These are phyloP conservation scores for Pseudogymnoascus sp. DNA, from an alignment of 2,329 filamentous ascomycete genomes.

Conservation along the genomic window DNA sequence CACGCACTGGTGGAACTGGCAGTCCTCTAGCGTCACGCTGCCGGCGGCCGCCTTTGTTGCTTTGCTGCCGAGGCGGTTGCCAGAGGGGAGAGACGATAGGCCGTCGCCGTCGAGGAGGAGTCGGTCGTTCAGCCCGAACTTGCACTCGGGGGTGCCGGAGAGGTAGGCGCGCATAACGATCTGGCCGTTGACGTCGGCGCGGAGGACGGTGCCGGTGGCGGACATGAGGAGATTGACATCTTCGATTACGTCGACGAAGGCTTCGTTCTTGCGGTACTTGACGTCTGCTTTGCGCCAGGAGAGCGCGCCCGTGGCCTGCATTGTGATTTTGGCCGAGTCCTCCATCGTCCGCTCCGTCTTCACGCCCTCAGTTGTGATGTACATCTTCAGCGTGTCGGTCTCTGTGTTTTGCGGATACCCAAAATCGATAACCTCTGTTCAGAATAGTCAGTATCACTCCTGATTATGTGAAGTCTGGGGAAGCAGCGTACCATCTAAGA, in stretches of 20 bases:
- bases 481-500: slow-evolving; percentile 65
- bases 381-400: slow-evolving; percentile 98
- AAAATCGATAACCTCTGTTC: slow-evolving; percentile 89
- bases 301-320: slow-evolving; percentile 94
- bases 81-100: slow-evolving; percentile 56
- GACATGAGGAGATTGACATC: slow-evolving; percentile 99
- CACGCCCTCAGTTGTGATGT: slow-evolving; percentile 98
- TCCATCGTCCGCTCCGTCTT: slow-evolving; percentile 80
- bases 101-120: slow-evolving; percentile 77
- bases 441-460: not conserved
- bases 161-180: slow-evolving; percentile 99
- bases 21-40: slow-evolving; percentile 92
- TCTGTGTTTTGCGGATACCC: slow-evolving; percentile 98
- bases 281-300: slow-evolving; percentile 97
- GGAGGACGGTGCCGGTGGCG: slow-evolving; percentile 87
- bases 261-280: slow-evolving; percentile 98
- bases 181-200: slow-evolving; percentile 92
- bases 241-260: slow-evolving; percentile 98
- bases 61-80: slow-evolving; percentile 72
- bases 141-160: slow-evolving; percentile 93
- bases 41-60: slow-evolving; percentile 92
- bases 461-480: not conserved
- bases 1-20: slow-evolving; percentile 98
- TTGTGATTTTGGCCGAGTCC: slow-evolving; percentile 95
- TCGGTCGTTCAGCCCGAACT: slow-evolving; percentile 95